Conservation (phyloP, 2,329 filamentous ascomycete genomes). For the Colletotrichum caudatum region DNA sequence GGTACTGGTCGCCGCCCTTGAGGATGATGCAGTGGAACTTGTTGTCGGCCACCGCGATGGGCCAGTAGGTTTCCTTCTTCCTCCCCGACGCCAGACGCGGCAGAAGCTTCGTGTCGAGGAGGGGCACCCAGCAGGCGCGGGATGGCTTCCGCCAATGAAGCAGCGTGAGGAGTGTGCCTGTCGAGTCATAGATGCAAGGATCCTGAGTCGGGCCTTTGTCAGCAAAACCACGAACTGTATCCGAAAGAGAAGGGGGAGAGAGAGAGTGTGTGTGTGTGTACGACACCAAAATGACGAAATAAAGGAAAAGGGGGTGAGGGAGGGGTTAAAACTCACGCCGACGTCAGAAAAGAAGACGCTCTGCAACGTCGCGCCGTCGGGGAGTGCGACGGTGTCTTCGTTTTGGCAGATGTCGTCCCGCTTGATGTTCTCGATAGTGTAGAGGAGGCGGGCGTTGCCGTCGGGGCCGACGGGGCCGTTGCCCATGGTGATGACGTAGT, state of each 20-base stretch:
- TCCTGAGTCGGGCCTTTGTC: slow-evolving; percentile 65
- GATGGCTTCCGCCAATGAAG: slow-evolving; percentile 90
- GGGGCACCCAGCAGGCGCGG: slow-evolving; percentile 89
- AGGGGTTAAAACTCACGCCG: slow-evolving; percentile 70
- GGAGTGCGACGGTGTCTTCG: slow-evolving; percentile 89
- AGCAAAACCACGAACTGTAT: slow-evolving; percentile 12
- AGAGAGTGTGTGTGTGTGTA: neutral
- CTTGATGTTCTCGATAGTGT: slow-evolving; percentile 95
- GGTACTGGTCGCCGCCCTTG: slow-evolving; percentile 92
- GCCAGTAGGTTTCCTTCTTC: slow-evolving; percentile 93
- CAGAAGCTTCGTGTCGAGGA: slow-evolving; percentile 89
- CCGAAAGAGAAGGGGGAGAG: neutral
- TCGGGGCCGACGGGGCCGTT: slow-evolving; percentile 88
- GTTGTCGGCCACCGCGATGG: slow-evolving; percentile 89
- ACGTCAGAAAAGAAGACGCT: slow-evolving; percentile 92
- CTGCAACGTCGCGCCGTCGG: slow-evolving; percentile 77
- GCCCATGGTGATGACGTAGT: slow-evolving; percentile 96
- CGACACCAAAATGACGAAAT: neutral
- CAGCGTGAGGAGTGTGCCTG: slow-evolving; percentile 87
- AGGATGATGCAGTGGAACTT: slow-evolving; percentile 99
- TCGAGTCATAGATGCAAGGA: slow-evolving; percentile 95
- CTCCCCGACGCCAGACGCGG: slow-evolving; percentile 85
- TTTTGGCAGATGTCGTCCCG: slow-evolving; percentile 94
- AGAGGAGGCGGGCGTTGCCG: slow-evolving; percentile 82
- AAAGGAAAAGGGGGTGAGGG: neutral